Conservation (phyloP, 2,329 filamentous ascomycete species). For the Colletotrichum theobromicola region DNA sequence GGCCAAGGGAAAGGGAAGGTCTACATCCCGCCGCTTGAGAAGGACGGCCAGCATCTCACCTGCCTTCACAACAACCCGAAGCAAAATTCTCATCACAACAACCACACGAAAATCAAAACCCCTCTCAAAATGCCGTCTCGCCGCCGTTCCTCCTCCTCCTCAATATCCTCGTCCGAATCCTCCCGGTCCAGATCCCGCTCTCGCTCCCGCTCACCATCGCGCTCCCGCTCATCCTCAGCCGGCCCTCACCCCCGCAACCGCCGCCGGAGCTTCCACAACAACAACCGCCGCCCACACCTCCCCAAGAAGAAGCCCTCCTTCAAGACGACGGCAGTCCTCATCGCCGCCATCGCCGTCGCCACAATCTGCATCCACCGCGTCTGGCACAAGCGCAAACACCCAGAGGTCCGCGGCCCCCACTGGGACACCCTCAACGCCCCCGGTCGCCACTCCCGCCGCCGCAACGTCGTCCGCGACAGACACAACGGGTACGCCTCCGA, state of each 20-base stretch:
- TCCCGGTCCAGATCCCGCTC: not conserved
- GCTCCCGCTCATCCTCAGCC: constrained; percentile 13
- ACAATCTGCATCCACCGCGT: constrained; percentile 38
- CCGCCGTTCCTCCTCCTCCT: not conserved
- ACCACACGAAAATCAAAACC: not conserved
- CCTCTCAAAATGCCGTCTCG: not conserved
- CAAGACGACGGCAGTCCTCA: constrained; percentile 35
- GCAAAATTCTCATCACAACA: not conserved
- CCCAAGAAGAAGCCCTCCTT: constrained; percentile 24
- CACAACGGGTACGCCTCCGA: constrained; percentile 5
- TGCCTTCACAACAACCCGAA: not conserved
- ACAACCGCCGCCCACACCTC: not conserved
- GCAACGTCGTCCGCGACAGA: constrained; percentile 13
- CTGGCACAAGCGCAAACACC: constrained; percentile 37
- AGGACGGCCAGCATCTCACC: not conserved
- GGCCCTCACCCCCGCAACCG: constrained; percentile 12
- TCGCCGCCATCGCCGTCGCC: constrained; percentile 39
- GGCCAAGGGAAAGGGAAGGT: not conserved
- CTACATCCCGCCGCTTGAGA: not conserved
- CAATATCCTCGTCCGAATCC: not conserved
- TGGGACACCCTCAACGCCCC: constrained; percentile 27
- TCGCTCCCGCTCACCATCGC: constrained; percentile 24
- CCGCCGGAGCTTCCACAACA: not conserved
- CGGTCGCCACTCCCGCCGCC: constrained; percentile 9
- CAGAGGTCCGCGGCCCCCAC: constrained; percentile 32